Conservation (phyloP, 2,329 filamentous ascomycete species). For the Aureobasidium pullulans region DNA sequence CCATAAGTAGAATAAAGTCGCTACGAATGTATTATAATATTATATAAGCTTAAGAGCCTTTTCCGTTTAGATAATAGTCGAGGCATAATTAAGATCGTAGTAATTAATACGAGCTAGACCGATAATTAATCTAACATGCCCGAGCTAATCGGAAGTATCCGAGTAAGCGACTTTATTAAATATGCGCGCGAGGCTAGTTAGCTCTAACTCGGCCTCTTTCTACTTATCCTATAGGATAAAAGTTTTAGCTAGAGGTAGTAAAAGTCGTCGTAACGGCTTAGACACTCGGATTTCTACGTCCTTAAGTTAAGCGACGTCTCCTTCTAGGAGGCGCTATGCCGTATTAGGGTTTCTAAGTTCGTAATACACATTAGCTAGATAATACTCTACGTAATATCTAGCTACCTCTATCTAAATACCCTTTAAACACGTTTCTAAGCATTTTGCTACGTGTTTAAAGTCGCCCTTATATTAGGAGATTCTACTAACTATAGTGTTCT, state of each 20-base stretch:
- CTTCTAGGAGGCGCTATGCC: neutral
- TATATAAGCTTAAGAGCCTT: neutral
- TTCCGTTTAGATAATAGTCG: neutral
- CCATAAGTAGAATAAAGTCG: neutral
- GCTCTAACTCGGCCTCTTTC: neutral
- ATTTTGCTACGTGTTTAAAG: neutral
- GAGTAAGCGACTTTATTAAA: neutral
- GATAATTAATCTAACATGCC: neutral
- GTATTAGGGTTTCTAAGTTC: neutral
- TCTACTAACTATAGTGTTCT: neutral
- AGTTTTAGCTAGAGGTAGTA: neutral
- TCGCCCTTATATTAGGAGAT: neutral
- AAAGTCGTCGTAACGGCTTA: neutral
- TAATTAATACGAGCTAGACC: neutral
- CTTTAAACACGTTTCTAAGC: neutral
- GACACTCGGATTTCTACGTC: neutral
- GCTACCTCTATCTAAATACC: neutral
- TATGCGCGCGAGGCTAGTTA: neutral
- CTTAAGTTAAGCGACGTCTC: neutral
- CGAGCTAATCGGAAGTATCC: neutral
- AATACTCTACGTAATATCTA: neutral
- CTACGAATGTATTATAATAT: neutral
- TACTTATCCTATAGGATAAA: neutral
- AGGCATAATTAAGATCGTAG: neutral
- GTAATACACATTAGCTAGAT: neutral